Base-by-base conservation (phyloP, 192 early-diverging fungal species). In the Gryganskiella cystojenkinii region DNA sequence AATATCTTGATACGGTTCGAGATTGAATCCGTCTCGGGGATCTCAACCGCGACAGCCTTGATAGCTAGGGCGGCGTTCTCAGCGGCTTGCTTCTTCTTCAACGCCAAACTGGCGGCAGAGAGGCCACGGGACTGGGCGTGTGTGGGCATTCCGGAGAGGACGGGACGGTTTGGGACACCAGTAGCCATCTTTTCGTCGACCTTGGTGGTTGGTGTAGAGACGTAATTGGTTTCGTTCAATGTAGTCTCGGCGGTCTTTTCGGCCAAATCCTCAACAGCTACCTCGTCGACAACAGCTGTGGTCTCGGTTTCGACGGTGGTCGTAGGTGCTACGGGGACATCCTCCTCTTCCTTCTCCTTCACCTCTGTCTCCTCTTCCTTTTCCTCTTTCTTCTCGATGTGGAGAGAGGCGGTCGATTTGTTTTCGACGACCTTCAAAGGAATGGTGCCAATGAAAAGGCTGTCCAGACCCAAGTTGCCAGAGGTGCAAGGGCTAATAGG, bases 81-180 rank as follows among this genome's bases (percentile, higher is more conserved):
- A 1, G 74, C 67, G 2, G 65, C 74, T n/a, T 78, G 74, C 66
- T 78, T 78, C 66, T 78, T 78, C 67, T 78, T 78, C 13, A 78
- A 28, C 3, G 33, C 67, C 7, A 69, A 17, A 35, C 53, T 63
- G 1, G 74, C 65, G 25, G 66, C 61, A 15, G 58, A 67, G 27
- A 78, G 66, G 3, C 49, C 42, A 10, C 67, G 74, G 9, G 66
- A 2, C 28, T 67, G 52, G 17, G 14, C 31, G 4, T 15, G 9
- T 7, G 66, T 49, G 24, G 65, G 60, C 47, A 52, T 33, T 35
- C 33, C 56, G 3, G 66, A 30, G 22, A 30, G 47, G 53, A 76
- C 37, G 1, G 53, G 51, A 13, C 61, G 35, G 3, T 56, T 30
- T 0, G 73, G 60, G n/a, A 68, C 25, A 14, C 33, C 65, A 17